These are phyloP conservation scores for Alternaria consortialis DNA, from an alignment of 2,329 filamentous ascomycete species.

Conservation along the genomic window DNA sequence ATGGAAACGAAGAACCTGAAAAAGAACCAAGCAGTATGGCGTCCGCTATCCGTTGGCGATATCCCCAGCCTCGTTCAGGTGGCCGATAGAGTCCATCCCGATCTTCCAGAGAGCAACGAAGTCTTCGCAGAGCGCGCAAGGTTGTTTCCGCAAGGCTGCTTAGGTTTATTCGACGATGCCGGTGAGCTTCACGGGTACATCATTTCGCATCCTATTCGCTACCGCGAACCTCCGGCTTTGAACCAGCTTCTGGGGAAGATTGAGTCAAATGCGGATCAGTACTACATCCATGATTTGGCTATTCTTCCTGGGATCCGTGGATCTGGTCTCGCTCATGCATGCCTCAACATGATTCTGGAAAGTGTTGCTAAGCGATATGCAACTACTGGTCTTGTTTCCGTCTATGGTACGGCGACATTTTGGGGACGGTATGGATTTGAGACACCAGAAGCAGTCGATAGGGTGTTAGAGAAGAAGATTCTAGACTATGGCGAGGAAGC, in stretches of 20 bases:
- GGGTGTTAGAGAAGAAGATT: conserved; percentile 17
- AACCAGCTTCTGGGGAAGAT: conserved; percentile 19
- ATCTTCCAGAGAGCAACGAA: conserved; percentile 24
- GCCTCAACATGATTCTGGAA: conserved; percentile 7
- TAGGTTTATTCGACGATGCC: conserved; percentile 16
- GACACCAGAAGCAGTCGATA: background rate
- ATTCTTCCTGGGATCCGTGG: conserved; percentile 24
- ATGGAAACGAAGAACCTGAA: background rate
- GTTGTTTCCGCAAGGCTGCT: conserved; percentile 26
- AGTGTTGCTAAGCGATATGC: conserved; percentile 11
- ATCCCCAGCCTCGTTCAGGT: conserved; percentile 13
- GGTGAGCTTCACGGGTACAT: conserved; percentile 22
- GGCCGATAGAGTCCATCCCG: conserved; percentile 22
- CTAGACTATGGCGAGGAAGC: conserved; percentile 25
- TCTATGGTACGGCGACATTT: conserved; percentile 23
- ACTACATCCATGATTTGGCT: conserved; percentile 32
- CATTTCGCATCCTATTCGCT: conserved; percentile 28
- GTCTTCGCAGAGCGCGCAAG: conserved; percentile 27
- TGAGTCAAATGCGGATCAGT: conserved; percentile 20
- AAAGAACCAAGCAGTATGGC: conserved; percentile 8
- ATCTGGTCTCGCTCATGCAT: conserved; percentile 9
- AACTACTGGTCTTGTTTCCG: conserved; percentile 22
- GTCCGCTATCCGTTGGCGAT: conserved; percentile 10
- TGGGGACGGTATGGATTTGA: conserved; percentile 28
- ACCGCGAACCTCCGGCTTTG: conserved; percentile 20